Evolutionary conservation across 495 filamentous ascomycete genomes (phyloP), one percentile per base, ranked within the genome.

Genomic region (Aspergillus nidulans): DNA sequence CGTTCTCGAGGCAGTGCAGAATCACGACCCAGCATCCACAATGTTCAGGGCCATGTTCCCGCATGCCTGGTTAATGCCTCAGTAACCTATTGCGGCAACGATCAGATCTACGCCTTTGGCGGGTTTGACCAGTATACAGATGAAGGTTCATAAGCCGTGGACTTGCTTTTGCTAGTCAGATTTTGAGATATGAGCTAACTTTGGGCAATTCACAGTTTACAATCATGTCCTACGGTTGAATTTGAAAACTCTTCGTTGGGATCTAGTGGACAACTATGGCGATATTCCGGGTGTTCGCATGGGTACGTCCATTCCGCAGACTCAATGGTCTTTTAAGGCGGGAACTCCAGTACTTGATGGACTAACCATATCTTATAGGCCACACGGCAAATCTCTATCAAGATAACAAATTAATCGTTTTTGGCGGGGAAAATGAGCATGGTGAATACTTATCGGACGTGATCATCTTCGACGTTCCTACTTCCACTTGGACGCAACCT

Each of bases 91-190:
- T 95, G 92, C 64, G 90, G 90, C 42, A 89, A 95, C 69, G 91
- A 96, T 72, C 84, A 89, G 66, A 97, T 98, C 61, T 97, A 96
- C 72, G 94, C 92, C 23, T 98, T 98, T 73, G 94, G 94, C 12
- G 94, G 94, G n/a, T 98, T 98, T 61, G 94, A 98, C 65, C 92
- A 96, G 67, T 97, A 94, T 65, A 97, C 94, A 8, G 94, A 98
- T 69, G 94, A 98, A 79, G 85, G 85, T 85, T 49, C 15, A 42
- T 57, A 49, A 12, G 18, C 48, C 39, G 10, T 48, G 39, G n/a
- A 23, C 46, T 34, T 19, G 36, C 16, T 44, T 32, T 32, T 18
- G 42, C 26, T 25, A 20, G 46, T 16, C 23, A 10, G 19, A 18
- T 15, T 20, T 24, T 43, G 10, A 7, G 51, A 53, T 49, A 15